A percentile compares a stretch with the other conserved stretches of the same genome.
These are phyloP conservation scores for Plasmodium relictum DNA, from an alignment of 169 alveolate genomes.

Conservation along the genomic window DNA sequence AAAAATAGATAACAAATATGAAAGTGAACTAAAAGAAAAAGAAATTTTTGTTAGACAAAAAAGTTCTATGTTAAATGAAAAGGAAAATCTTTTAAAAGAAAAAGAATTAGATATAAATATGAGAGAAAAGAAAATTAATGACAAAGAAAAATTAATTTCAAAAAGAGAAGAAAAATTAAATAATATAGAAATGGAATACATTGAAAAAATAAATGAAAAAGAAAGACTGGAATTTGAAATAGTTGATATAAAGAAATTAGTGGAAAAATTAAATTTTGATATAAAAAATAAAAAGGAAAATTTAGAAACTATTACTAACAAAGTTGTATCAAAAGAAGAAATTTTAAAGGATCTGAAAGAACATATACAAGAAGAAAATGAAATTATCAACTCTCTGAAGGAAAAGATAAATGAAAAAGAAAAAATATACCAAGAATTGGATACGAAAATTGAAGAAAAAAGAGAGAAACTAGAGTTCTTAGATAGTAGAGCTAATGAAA, in stretches of 20 bases:
- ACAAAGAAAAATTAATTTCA: constrained; percentile 26
- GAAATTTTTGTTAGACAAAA: constrained; percentile 29
- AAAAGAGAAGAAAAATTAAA: constrained; percentile 63
- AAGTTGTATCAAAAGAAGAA: constrained; percentile 49
- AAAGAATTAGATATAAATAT: constrained; percentile 44
- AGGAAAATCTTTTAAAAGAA: constrained; percentile 21
- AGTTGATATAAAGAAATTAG: constrained; percentile 21
- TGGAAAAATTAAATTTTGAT: constrained; percentile 48
- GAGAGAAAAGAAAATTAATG: constrained; percentile 62
- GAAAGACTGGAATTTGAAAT: constrained; percentile 47
- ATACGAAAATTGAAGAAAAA: constrained; percentile 34
- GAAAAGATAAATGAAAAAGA: constrained; percentile 58
- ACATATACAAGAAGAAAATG: constrained; percentile 38
- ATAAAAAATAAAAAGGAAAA: constrained; percentile 46
- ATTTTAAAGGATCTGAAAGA: constrained; percentile 39
- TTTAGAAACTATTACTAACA: constrained; percentile 49
- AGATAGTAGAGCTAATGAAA: constrained; percentile 25
- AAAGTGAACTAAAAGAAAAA: constrained; percentile 48
- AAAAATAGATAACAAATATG: constrained; percentile 34
- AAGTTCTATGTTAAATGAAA: constrained; percentile 44
- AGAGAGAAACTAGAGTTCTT: constrained; percentile 23
- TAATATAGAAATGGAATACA: constrained; percentile 25
- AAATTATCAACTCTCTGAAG: constrained; percentile 31
- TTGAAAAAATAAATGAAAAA: constrained; percentile 68
- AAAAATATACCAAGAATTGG: constrained; percentile 39